Percentiles rank a stretch among this genome's conserved stretches.
These are phyloP conservation scores for Rubia balearica DNA, from an alignment of 305 asterid genomes.

Conservation along the genomic window DNA sequence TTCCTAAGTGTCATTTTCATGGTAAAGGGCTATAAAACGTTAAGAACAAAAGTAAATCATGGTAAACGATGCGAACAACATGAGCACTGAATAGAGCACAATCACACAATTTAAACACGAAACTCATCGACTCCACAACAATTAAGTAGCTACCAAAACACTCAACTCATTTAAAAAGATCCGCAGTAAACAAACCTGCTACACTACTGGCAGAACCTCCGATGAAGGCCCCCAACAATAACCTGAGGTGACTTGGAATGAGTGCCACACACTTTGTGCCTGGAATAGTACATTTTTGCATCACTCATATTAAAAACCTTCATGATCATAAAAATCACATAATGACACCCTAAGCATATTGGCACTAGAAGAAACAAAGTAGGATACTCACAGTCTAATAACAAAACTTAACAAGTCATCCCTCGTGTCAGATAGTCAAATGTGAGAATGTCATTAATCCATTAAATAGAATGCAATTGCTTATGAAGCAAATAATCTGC, in stretches of 20 bases:
- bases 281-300: conserved; percentile 46
- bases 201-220: conserved; percentile 62
- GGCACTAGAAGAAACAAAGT: too few relatives aligned
- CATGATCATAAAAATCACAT: too few relatives aligned
- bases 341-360: too few relatives aligned
- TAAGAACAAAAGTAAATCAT: too few relatives aligned
- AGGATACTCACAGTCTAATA: too few relatives aligned
- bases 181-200: conserved; percentile 39
- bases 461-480: too few relatives aligned
- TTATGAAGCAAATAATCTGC: too few relatives aligned
- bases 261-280: conserved; percentile 55
- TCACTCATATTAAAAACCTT: conserved; percentile 58
- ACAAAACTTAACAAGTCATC: too few relatives aligned
- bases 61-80: neutral
- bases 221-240: conserved; percentile 47
- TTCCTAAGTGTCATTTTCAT: neutral
- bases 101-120: neutral
- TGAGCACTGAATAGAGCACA: conserved; percentile 1
- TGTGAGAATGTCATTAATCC: too few relatives aligned
- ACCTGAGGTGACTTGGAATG: conserved; percentile 46
- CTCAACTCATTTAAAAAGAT: neutral
- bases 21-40: too few relatives aligned
- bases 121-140: neutral
- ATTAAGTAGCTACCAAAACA: neutral
- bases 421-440: too few relatives aligned